Percentiles rank a stretch among this genome's conserved stretches.
Evolutionary conservation across 257 asterid species (phyloP).

Genomic region (Solanum clarkiae): DNA sequence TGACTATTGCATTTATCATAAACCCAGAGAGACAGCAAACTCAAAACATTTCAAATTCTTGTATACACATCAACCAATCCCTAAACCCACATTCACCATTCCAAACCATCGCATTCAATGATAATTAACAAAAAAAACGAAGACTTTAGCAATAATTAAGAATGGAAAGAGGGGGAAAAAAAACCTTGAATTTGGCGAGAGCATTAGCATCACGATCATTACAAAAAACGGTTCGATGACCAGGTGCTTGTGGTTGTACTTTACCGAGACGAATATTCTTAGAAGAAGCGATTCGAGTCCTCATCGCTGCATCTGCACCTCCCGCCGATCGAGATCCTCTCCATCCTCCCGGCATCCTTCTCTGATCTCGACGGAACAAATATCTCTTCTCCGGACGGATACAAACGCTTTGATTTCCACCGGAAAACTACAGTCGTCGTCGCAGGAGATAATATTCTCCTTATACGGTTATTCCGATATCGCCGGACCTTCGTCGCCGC

Average conservation of each 20-base stretch:
- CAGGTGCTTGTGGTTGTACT: constrained; percentile 99
- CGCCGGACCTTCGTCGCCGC: background rate
- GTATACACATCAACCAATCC: background rate
- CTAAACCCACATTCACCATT: background rate
- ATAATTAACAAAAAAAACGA: background rate
- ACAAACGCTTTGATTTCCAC: background rate
- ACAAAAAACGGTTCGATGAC: constrained; percentile 89
- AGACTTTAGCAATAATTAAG: background rate
- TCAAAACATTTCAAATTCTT: background rate
- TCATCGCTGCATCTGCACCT: constrained; percentile 14
- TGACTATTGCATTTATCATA: background rate
- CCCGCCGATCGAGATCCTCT: constrained; percentile 62
- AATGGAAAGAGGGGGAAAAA: background rate
- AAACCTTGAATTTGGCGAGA: constrained; percentile 73
- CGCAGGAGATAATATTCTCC: background rate
- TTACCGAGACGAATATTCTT: constrained; percentile 74
- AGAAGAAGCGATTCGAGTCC: constrained; percentile 24
- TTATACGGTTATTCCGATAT: background rate
- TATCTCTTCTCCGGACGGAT: constrained; percentile 10
- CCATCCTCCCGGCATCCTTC: constrained; percentile 64
- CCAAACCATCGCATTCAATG: background rate
- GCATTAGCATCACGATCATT: constrained; percentile 90
- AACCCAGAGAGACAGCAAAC: background rate
- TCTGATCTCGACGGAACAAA: constrained; percentile 38
- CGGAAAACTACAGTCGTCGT: background rate